These are phyloP conservation scores for Rutstroemia sydowiana DNA, from an alignment of 2,329 filamentous ascomycete species.

Conservation along the genomic window DNA sequence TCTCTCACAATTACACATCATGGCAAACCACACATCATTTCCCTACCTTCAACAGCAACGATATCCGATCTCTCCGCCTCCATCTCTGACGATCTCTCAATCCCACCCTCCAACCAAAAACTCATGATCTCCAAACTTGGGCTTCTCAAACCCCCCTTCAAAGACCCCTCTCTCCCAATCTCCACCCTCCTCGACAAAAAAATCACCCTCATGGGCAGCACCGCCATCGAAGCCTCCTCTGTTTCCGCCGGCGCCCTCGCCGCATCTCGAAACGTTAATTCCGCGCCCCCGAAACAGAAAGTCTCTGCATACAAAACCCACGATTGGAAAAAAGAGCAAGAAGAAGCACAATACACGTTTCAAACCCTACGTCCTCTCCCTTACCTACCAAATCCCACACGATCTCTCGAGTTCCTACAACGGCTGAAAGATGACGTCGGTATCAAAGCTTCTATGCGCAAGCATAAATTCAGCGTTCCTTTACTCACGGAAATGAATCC, in stretches of 20 bases:
- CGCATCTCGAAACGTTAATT: slow-evolving; percentile 42
- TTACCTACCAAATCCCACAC: slow-evolving; percentile 69
- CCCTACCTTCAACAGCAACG: slow-evolving; percentile 40
- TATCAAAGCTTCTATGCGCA: slow-evolving; percentile 74
- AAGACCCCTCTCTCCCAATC: slow-evolving; percentile 43
- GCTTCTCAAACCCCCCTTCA: slow-evolving; percentile 57
- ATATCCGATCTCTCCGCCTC: slow-evolving; percentile 52
- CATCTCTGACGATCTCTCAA: slow-evolving; percentile 48
- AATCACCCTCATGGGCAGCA: slow-evolving; percentile 59
- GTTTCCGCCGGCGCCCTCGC: slow-evolving; percentile 40
- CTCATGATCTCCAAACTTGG: slow-evolving; percentile 59
- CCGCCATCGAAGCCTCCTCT: slow-evolving; percentile 49
- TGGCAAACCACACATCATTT: slow-evolving; percentile 38
- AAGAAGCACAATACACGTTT: slow-evolving; percentile 69
- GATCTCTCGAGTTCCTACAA: slow-evolving; percentile 64
- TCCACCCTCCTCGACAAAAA: slow-evolving; percentile 49
- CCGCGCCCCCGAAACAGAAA: slow-evolving; percentile 24
- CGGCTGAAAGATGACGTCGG: slow-evolving; percentile 76
- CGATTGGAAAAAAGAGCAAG: slow-evolving; percentile 38
- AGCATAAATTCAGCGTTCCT: slow-evolving; percentile 76
- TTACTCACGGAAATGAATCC: slow-evolving; percentile 96
- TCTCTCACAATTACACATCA: slow-evolving; percentile 41
- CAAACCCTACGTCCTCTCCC: slow-evolving; percentile 65
- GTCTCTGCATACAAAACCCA: slow-evolving; percentile 34
- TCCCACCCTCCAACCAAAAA: slow-evolving; percentile 60